Base-by-base conservation (phyloP, 2,329 filamentous ascomycete genomes). In the Fusarium liriodendri region DNA sequence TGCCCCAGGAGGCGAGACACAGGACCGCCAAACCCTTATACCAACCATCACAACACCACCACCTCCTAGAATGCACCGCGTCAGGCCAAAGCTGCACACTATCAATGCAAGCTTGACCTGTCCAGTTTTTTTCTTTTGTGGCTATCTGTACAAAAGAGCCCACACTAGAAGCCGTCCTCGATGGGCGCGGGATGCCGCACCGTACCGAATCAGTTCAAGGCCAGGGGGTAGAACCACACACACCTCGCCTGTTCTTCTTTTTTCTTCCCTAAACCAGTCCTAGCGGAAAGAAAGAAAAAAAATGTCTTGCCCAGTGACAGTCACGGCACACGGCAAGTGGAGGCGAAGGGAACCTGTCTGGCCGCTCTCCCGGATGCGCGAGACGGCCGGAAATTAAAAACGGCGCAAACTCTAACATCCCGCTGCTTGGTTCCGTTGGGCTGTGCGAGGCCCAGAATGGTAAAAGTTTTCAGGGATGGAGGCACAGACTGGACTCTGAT, bases 11-110 rank as follows among this genome's bases (percentile, higher is more conserved):
- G 61, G 20, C 20, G 42, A 16, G 40, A n/a, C 25, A 59, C 35
- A 22, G 67, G 54, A 59, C 33, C 22, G 7, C 13, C 35, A 60
- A 67, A 57, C 25, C 71, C 71, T 74, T 74, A 74, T 74, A 74
- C 27, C 27, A 29, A 29, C 27, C 27, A 7, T 29, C 47, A n/a
- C 29, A 37, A 33, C 54, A 33, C 59, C 33, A 32, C 32, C 13
- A 38, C 27, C n/a, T 52, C 6, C 16, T 18, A 32, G n/a, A 29
- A 40, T 45, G 57, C 18, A 54, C 27, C 10, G 27, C 27, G 47
- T 32, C 47, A 32, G 27, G 27, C 47, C 50, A 54, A 54, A 54
- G n/a, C 18, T 54, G n/a, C 29, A 4, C 50, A 54, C 50, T 54
- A 54, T 33, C 50, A 54, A 54, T 54, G 50, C 50, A 54, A 47